Evolutionary conservation across 2,329 filamentous ascomycete species (phyloP), one percentile per base, ranked within the genome.

Genomic region (Phaeosphaeriaceae sp.): DNA sequence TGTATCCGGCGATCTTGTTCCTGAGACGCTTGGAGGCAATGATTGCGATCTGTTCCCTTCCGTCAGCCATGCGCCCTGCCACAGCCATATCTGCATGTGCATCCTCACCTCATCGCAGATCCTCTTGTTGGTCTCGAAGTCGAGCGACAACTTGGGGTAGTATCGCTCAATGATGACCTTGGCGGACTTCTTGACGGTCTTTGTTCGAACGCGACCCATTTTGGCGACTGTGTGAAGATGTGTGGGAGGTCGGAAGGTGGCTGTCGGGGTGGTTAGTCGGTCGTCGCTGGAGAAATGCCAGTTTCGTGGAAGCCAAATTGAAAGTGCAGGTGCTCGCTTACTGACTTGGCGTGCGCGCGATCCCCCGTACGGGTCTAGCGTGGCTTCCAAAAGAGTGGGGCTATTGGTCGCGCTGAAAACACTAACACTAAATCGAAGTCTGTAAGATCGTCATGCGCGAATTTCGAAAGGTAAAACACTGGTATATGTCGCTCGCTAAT

Each of bases 41-140:
- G 84, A 99, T 96, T 80, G 95, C 95, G 77, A 99, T 92, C 66
- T 67, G 49, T 44, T 7, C 13, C 13, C 15, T 91, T 3, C 79
- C 93, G 93, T 86, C 94, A 73, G 66, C 64, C 56, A 20, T 60
- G 48, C n/a, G 46, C 3, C 25, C 25, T 22, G 17, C 46, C 48
- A 19, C 22, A 21, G 17, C 58, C 15, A 10, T 44, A 22, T 1
- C 56, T 22, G 95, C 86, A 31, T 33, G 46, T n/a, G 46, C 13
- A n/a, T 24, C 46, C 62, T 56, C 50, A 67, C 69, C 69, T 99
- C 95, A 93, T 98, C 95, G 87, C 95, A 98, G 79, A 98, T 96
- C 78, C 93, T 88, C 91, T 97, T 97, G 91, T 97, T 97, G 89
- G 92, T 97, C 90, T 99, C 95, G 86, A 99, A 99, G 87, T 99